Evolutionary conservation across 2,329 filamentous ascomycete genomes (phyloP), one percentile per base, ranked within the genome.

Genomic region (Leptosphaerulina australis): DNA sequence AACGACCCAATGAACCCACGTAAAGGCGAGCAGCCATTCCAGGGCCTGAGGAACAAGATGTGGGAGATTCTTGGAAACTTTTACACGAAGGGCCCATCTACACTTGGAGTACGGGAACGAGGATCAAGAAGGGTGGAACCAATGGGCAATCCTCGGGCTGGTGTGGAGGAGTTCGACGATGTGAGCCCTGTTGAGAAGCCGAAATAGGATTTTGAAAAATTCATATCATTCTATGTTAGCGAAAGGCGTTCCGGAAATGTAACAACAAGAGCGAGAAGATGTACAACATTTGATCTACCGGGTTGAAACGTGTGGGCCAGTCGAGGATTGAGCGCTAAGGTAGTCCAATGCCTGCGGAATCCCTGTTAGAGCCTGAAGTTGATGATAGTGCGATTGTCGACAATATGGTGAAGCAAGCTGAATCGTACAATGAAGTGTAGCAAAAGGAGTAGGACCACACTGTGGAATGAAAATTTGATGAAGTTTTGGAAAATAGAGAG

Each of bases 11-110:
- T 61, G 63, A 70, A 69, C 36, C 65, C 66, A 22, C 46, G 54
- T n/a, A 62, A 60, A 14, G 67, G 66, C 39, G 61, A 69, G 56
- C 60, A 70, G 35, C 63, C 63, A 18, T 72, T 72, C 39, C 48
- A 64, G 34, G 58, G 56, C 4, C 33, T 71, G 48, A 60, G 69
- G 25, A 37, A 47, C 9, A 62, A 52, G 51, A 67, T 67, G 64
- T 64, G 60, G 63, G 52, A 47, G 9, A 26, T 63, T 14, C 49
- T 63, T n/a, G 66, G 59, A 10, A 62, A 59, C 7, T 56, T 70
- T 26, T 70, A 65, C 39, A 66, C 66, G 56, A 64, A 68, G 58
- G 66, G 52, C 38, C 55, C 60, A 12, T 36, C 52, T 17, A 48
- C 53, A 25, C 44, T 37, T 22, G 50, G 37, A 3, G 43, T 36